Evolutionary conservation across 2,329 filamentous ascomycete species (phyloP), one percentile per base, ranked within the genome.

Genomic region (Pseudogymnoascus pannorum): DNA sequence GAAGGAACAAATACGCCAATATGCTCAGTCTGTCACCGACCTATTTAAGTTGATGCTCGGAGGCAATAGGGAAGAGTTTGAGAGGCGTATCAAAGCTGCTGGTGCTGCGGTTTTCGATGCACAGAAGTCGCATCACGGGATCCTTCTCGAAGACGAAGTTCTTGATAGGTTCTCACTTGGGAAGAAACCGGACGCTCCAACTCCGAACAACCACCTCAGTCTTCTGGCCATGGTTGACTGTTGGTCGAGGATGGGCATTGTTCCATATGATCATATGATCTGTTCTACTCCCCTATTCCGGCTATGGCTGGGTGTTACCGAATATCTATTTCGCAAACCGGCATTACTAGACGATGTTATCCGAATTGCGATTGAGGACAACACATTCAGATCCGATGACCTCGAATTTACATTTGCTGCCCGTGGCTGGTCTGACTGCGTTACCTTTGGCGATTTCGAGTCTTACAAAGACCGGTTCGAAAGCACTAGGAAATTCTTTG

Each of bases 241-340:
- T 76, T 99, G 94, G 94, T 94, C 90, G 72, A 90, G 91, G 67
- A 82, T 97, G 51, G 89, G 87, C 33, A 99, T 97, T 69, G 89
- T 95, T 57, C 94, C 94, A 0, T 99, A 99, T 74, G 93, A 99
- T 75, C 95, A 99, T 78, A 99, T 99, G 92, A 95, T 99, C 68
- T 99, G 94, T 78, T 96, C 92, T 60, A 99, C 94, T 38, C 94
- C 94, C 77, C 84, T 97, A 54, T 99, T 99, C 79, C 89, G 94
- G 58, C 85, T 99, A 66, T 97, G 94, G 85, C 83, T 99, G 33
- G 94, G 94, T 61, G 95, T 97, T n/a, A 93, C 92, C 1, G 94
- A 99, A 76, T 93, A 96, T 72, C 81, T 99, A 36, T 99, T 97
- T 79, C 87, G 92, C 66, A 92, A 92, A 70, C 81, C 84, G 16